phyloP scores from a whole-genome alignment of 2,329 filamentous ascomycete genomes.

The Escovopsis sp. region DNA sequence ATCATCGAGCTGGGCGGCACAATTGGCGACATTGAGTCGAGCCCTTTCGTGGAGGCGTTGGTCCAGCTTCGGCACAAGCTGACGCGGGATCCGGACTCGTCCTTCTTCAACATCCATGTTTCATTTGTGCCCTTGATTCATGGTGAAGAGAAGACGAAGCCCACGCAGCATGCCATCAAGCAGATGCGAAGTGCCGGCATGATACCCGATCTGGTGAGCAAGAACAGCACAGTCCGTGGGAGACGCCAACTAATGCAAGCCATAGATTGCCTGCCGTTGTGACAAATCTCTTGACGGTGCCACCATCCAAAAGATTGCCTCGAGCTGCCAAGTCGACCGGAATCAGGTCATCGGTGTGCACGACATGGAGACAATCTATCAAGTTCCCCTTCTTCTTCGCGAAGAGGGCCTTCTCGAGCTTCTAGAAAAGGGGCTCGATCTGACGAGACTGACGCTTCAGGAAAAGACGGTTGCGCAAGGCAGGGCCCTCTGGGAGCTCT shows the following conservation, averaged over 20 bases:
- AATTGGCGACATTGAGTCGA: slow-evolving; percentile 68
- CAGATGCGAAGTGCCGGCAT: slow-evolving; percentile 69
- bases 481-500: slow-evolving; percentile 56
- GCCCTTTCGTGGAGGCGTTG: slow-evolving; percentile 77
- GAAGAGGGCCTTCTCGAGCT: slow-evolving; percentile 59
- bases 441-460: slow-evolving; percentile 41
- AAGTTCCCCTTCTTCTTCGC: slow-evolving; percentile 83
- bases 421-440: slow-evolving; percentile 48
- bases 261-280: slow-evolving; percentile 80
- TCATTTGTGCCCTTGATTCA: slow-evolving; percentile 62
- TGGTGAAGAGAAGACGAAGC: slow-evolving; percentile 86
- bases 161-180: slow-evolving; percentile 81
- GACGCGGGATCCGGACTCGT: slow-evolving; percentile 47
- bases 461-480: slow-evolving; percentile 46
- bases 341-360: slow-evolving; percentile 82
- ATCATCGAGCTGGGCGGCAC: slow-evolving; percentile 52
- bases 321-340: slow-evolving; percentile 72
- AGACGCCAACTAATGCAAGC: slow-evolving; percentile 2
- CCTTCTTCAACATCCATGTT: slow-evolving; percentile 75
- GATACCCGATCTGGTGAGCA: slow-evolving; percentile 48
- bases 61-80: slow-evolving; percentile 59
- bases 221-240: not conserved
- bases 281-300: slow-evolving; percentile 55
- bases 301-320: slow-evolving; percentile 76
- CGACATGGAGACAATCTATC: slow-evolving; percentile 82